Evolutionary conservation across 2,329 filamentous ascomycete genomes (phyloP), one percentile per base, ranked within the genome.

Genomic region (Cyclaneusma minus): DNA sequence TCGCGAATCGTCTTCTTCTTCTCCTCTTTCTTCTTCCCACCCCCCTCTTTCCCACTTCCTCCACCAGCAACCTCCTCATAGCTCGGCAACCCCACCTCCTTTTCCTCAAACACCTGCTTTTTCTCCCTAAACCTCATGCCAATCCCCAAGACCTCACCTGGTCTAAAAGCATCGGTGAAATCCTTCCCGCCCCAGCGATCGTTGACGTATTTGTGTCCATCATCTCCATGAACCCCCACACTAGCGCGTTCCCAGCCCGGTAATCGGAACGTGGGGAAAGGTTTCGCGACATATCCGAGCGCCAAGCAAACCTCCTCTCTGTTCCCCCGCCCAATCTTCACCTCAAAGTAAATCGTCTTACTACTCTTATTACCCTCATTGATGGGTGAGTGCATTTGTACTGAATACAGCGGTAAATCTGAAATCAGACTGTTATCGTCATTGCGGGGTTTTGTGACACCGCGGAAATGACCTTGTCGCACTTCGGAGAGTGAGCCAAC

Each of bases 161-260:
- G 51, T n/a, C 51, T 47, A 44, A 84, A 84, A 4, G 69, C 58
- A 7, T 46, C 39, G 0, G 71, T 72, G 35, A 85, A 85, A 29
- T 69, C 58, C 35, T 67, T 66, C 11, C 81, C 81, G 13, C 81
- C 80, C 58, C 65, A 77, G 6, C 62, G 60, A 46, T 87, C 76
- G 44, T 84, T 82, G 40, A 83, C 61, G 46, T 77, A 89, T 47
- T 66, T 65, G 40, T 75, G 64, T 0, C 81, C 81, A 47, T 87
- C 81, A 47, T 87, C 81, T 24, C 75, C 72, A 45, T 87, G 81
- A n/a, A 87, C 68, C 2, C 62, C 81, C 9, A 85, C 43, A 35
- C 69, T 76, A 11, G 67, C 80, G 17, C 80, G 64, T 44, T 89
- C 76, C 81, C 80, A 87, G 2, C 81, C 81, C 0, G 81, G 81